Evolutionary conservation across 768 basidiomycete genomes (phyloP).

Genomic region (Russula abietina): DNA sequence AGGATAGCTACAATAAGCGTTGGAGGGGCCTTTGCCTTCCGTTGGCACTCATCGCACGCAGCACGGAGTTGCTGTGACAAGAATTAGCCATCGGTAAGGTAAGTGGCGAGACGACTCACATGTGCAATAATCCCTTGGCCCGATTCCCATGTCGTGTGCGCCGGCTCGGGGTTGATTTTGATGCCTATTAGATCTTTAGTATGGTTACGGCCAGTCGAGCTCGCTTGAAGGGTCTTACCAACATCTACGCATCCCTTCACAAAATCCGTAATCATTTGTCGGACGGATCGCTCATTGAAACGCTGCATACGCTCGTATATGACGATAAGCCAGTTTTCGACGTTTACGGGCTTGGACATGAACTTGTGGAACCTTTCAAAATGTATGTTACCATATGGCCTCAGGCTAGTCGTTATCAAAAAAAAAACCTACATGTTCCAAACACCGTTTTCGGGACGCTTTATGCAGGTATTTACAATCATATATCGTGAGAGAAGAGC

Average conservation of each 20-base stretch:
- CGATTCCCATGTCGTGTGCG: constrained; percentile 48
- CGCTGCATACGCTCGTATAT: constrained; percentile 56
- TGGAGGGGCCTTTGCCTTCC: constrained; percentile 33
- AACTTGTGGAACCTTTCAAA: constrained; percentile 56
- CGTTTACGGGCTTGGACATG: constrained; percentile 50
- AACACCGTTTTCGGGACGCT: constrained; percentile 57
- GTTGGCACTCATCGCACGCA: constrained; percentile 43
- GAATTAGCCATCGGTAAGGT: background rate
- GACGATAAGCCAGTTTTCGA: constrained; percentile 57
- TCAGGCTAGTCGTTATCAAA: background rate
- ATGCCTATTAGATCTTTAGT: constrained; percentile 44
- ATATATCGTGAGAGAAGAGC: background rate
- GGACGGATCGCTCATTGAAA: constrained; percentile 42
- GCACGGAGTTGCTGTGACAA: constrained; percentile 40
- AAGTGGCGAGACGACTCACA: background rate
- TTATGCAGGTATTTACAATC: background rate
- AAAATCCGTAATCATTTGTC: constrained; percentile 46
- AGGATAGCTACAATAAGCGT: constrained; percentile 13
- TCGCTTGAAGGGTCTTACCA: constrained; percentile 39
- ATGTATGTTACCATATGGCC: background rate
- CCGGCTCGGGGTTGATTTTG: constrained; percentile 38
- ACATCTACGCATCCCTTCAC: constrained; percentile 45
- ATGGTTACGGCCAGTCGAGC: background rate
- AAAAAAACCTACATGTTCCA: constrained; percentile 69
- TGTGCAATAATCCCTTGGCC: constrained; percentile 45